Evolutionary conservation across 2,329 filamentous ascomycete species (phyloP), one percentile per base, ranked within the genome.

Genomic region (Plectosphaerella cucumerina): DNA sequence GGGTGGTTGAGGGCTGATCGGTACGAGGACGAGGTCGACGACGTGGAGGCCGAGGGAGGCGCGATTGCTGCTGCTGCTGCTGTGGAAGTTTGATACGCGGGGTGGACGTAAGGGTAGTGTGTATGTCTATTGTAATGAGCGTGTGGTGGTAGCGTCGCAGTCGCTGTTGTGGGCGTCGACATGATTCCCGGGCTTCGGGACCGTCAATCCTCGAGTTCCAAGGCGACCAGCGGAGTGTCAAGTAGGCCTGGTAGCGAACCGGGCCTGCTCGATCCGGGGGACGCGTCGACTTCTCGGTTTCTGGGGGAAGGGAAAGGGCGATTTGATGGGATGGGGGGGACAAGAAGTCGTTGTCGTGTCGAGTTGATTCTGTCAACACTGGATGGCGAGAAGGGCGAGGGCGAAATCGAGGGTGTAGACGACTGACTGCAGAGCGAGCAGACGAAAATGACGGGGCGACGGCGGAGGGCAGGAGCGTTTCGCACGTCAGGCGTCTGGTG

Each of bases 111-210:
- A 64, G 82, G 77, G 63, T 85, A 85, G 74, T 85, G 84, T 61
- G 79, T 74, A 63, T 82, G 84, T 72, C 83, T 83, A 62, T 31
- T 31, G 26, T 78, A 77, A 55, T 80, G 78, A 66, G 82, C 81
- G 70, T 52, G 77, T 76, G 59, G 75, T 51, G 55, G 55, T 41
- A 56, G 49, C 48, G 55, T 57, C 48, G 55, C 55, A 48, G 55
- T 57, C 33, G 55, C 54, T 51, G 53, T 61, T 56, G 87, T 90
- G 60, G 89, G 88, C 60, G 88, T 91, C 77, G 89, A 92, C 89
- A 93, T 92, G 68, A 57, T 68, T 64, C 57, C 26, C 26, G 26
- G 26, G 26, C 26, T 31, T 31, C 26, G 26, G 12, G 26, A 11
- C 26, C 26, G 26, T 31, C 26, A 31, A 31, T 31, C 26, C 26